Base-by-base conservation (phyloP, 1,284 basidiomycete genomes). In the Anthracocystis panici-leucophaei region DNA sequence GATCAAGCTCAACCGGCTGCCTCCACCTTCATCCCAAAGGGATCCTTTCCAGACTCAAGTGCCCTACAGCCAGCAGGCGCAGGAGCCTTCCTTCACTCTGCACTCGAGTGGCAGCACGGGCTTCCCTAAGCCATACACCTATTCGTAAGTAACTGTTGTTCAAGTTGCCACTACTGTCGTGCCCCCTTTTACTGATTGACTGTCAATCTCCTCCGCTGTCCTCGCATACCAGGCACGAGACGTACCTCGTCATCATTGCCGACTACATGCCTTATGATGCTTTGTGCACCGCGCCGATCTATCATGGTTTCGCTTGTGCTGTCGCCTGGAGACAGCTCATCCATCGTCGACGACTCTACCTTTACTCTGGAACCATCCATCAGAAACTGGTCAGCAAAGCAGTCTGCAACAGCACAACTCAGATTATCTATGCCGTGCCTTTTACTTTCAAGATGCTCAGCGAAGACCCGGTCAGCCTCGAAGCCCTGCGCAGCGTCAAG, bases 381-480 rank as follows among this genome's bases (percentile, higher is more conserved):
- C 66, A 55, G 18, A 63, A 65, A 20, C 59, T 65, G 5, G 52
- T 70, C 41, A 9, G 21, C 42, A 38, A 55, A 27, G 65, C 57
- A 6, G 58, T 59, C 16, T 41, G 45, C 12, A 21, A 41, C 23
- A 65, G 62, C 33, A 59, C 51, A 23, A 40, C 31, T 33, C 52
- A 62, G 18, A 65, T 68, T 54, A 54, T 83, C 57, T 86, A 86
- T 52, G 87, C 86, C 9, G 87, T 87, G 3, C 87, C 88, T 0
- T 88, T 86, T 57, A 85, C 86, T 0, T 83, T 84, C 80, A 87
- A 88, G 84, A 85, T 90, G 2, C 84, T 91, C 0, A 87, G 85
- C 3, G 90, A 90, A 82, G 87, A 87, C 0, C 80, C 86, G n/a
- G 88, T 88, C 65, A 89, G 89, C 2, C 79, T 88, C 4, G 67